A percentile compares a stretch with the other conserved stretches of the same genome.
These are phyloP conservation scores for Setaria italica DNA, from an alignment of 202 grass and related monocot genomes.

Conservation along the genomic window DNA sequence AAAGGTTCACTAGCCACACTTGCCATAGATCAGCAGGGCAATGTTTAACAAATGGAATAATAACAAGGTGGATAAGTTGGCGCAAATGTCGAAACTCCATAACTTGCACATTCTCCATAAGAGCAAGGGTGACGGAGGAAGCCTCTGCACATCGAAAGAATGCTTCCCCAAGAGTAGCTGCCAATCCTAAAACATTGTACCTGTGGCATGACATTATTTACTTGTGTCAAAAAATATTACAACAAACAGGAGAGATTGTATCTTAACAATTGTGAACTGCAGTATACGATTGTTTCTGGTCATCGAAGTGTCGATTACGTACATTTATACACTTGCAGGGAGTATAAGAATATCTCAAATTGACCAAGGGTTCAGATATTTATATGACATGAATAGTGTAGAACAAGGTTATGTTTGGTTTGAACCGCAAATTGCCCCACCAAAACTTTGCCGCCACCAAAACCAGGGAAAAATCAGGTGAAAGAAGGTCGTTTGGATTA, in stretches of 20 bases:
- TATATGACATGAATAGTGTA: constrained; percentile 20
- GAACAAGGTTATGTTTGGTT: not conserved
- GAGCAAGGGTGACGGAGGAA: constrained; percentile 69
- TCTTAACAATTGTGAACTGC: constrained; percentile 22
- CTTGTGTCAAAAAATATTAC: constrained; percentile 33
- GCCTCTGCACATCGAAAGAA: constrained; percentile 72
- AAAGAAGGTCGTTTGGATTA: constrained; percentile 7
- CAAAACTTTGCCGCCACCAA: not conserved
- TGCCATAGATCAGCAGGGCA: constrained; percentile 78
- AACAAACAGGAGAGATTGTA: not conserved
- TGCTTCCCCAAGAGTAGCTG: constrained; percentile 83
- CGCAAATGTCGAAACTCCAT: constrained; percentile 98
- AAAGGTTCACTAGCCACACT: constrained; percentile 65
- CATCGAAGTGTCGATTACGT: constrained; percentile 1
- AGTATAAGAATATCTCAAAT: not conserved
- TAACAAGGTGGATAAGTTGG: constrained; percentile 88
- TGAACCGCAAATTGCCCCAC: not conserved
- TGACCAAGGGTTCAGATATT: not conserved
- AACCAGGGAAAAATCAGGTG: not conserved
- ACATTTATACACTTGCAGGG: not conserved
- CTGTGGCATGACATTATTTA: constrained; percentile 54
- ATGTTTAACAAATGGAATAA: constrained; percentile 87
- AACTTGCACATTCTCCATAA: constrained; percentile 84
- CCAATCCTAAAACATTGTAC: constrained; percentile 92
- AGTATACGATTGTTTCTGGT: constrained; percentile 26